phyloP scores from a whole-genome alignment of 768 basidiomycete genomes.

The Termitomyces sp. region DNA sequence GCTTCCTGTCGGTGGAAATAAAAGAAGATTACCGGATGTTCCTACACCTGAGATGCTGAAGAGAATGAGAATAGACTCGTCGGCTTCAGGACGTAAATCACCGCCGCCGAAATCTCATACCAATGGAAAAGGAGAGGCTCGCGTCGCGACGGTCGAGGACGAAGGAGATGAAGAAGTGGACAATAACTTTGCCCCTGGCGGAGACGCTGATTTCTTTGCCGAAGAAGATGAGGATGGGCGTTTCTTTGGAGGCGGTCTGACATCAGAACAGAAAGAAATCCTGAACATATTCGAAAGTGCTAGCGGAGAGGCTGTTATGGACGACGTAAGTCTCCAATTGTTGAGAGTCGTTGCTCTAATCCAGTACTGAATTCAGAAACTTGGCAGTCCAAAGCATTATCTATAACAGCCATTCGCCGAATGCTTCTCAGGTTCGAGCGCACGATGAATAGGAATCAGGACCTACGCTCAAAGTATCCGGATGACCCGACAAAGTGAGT shows the following conservation, averaged over 20 bases:
- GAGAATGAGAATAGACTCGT: constrained; percentile 59
- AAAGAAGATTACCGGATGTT: constrained; percentile 71
- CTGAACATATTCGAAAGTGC: constrained; percentile 88
- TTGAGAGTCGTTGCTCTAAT: constrained; percentile 11
- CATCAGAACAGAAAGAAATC: constrained; percentile 91
- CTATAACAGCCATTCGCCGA: constrained; percentile 65
- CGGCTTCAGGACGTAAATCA: constrained; percentile 10
- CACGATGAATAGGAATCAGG: constrained; percentile 90
- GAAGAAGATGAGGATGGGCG: constrained; percentile 93
- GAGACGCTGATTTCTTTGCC: constrained; percentile 84
- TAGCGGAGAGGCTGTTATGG: constrained; percentile 54
- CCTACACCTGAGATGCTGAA: constrained; percentile 82
- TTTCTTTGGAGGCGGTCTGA: constrained; percentile 92
- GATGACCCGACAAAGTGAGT: constrained; percentile 84
- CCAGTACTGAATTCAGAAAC: constrained; percentile 16
- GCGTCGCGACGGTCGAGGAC: constrained; percentile 57
- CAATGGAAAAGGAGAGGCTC: constrained; percentile 22
- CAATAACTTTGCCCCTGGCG: constrained; percentile 70
- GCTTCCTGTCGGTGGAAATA: constrained; percentile 57
- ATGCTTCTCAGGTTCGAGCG: constrained; percentile 80
- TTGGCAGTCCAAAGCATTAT: constrained; percentile 58
- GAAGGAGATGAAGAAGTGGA: constrained; percentile 48
- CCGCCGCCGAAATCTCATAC: constrained; percentile 6
- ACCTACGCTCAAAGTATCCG: constrained; percentile 92
- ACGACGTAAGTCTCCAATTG: constrained; percentile 51